Base-by-base conservation (phyloP, 1,139 yeast species). In the Candida dubliniensis region DNA sequence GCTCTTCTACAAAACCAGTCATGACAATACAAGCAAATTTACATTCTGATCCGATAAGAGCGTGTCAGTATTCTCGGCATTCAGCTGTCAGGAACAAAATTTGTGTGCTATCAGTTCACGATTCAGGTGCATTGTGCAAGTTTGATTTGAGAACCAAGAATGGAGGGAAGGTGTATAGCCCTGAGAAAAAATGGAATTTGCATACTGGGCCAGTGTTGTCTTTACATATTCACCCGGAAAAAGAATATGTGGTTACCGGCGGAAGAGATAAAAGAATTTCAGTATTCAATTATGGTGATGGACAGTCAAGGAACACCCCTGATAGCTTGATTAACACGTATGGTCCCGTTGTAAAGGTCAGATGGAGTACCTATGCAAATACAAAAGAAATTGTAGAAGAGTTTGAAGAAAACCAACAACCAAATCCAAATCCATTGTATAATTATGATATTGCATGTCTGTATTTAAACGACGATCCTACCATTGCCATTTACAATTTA, bases 171-270 rank as follows among this genome's bases (percentile, higher is more conserved):
- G 31, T 47, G 11, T 44, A 55, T 9, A 55, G 64, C 12, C 79
- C 79, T 23, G 97, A 90, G 53, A 71, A 82, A 40, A 82, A 86
- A 48, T 77, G 95, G 63, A 88, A 86, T 56, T 95, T 96, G 2
- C 99, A 93, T 61, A 79, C 93, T 1, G 96, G 96, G 0, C 95
- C 96, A 1, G 98, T 96, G 0, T 70, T 91, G 15, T 81, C 96
- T 1, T 65, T 93, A 8, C 90, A 88, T 57, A 90, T 96, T 81
- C 96, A 91, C 58, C 95, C 96, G 0, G 85, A 82, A 40, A 66
- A 77, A 34, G 96, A 90, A 52, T 87, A 84, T 55, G 79, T 93
- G 13, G 84, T 85, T 2, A 88, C 96, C 10, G 98, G 98, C 14
- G 99, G 99, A 9, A 74, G 97, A 54, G 99, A 93, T 64, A 87